Evolutionary conservation across 768 basidiomycete genomes (phyloP), one percentile per base, ranked within the genome.

Genomic region (Suillus ampliporus): DNA sequence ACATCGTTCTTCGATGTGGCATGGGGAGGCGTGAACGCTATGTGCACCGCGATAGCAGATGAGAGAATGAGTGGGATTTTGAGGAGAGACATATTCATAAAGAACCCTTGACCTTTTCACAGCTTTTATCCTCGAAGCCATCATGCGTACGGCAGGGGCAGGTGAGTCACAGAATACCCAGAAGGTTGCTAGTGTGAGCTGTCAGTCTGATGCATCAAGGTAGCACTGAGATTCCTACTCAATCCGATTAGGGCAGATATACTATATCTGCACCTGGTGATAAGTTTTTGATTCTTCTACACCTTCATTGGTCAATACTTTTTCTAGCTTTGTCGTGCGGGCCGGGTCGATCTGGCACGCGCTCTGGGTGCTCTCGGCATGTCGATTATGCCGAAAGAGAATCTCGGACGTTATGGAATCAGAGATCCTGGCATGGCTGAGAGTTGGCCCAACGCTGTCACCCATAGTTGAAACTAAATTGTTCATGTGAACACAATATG

Each of bases 11-110:
- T 58, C 5, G 82, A 76, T 8, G 82, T 80, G 19, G 80, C 78
- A 40, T 81, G 71, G 11, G 84, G 84, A 58, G 84, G 80, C 2
- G 83, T 84, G 14, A 76, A 70, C 17, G 80, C 75, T 26, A 76
- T 69, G 17, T 81, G 80, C 2, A 83, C 61, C 19, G 77, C 79
- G 46, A 78, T 61, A 71, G 79, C 78, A 44, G 80, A 78, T 23
- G 78, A 69, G 19, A 82, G 60, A 50, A 82, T 73, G 66, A 77
- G 79, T 14, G 82, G 79, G 59, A 83, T 72, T 64, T 78, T 81
- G 43, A 80, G 47, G 34, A 79, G 66, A 34, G 76, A 68, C 68
- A 72, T 72, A 61, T 65, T 72, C 35, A 57, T 37, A 35, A 26
- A 41, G 44, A 61, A 43, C 5, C 5, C 13, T 11, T 26, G 13